These are phyloP conservation scores for Geotrichum ghanense DNA, from an alignment of 805 yeast genomes.

Conservation along the genomic window DNA sequence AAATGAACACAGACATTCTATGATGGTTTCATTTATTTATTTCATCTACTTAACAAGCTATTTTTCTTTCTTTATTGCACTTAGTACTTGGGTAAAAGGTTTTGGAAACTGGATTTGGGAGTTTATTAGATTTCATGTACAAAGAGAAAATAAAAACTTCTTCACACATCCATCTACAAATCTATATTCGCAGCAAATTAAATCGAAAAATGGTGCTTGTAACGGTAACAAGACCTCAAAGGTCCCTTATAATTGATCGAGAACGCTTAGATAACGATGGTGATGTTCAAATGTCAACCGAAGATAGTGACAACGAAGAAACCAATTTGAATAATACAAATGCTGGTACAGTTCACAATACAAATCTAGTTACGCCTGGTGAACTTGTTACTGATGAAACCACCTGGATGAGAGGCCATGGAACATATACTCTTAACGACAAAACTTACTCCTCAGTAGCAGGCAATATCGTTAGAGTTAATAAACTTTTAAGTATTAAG, in stretches of 20 bases:
- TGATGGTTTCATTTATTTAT: conserved; percentile 51
- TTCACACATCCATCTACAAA: too few species aligned
- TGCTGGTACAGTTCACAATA: conserved; percentile 1
- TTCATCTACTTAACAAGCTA: conserved; percentile 33
- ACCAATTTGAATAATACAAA: not conserved
- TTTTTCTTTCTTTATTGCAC: too few species aligned
- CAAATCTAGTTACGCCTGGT: conserved; percentile 75
- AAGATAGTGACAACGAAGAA: not conserved
- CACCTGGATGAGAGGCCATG: conserved; percentile 98
- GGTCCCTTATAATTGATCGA: not conserved
- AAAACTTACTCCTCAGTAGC: conserved; percentile 85
- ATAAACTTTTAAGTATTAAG: conserved; percentile 70
- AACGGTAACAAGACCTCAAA: not conserved
- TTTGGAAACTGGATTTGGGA: too few species aligned
- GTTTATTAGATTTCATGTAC: too few species aligned
- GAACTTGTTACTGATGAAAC: conserved; percentile 94
- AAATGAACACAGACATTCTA: too few species aligned
- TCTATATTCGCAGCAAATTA: too few species aligned
- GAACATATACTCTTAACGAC: conserved; percentile 71
- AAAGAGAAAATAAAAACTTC: too few species aligned
- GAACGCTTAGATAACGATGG: not conserved
- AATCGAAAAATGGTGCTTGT: not conserved
- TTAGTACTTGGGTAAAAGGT: too few species aligned
- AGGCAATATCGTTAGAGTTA: conserved; percentile 78
- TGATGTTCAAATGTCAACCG: not conserved